A percentile compares a stretch with the other conserved stretches of the same genome.
Conservation (phyloP, 73 alveolate genomes). For the Tetrahymena borealis region DNA sequence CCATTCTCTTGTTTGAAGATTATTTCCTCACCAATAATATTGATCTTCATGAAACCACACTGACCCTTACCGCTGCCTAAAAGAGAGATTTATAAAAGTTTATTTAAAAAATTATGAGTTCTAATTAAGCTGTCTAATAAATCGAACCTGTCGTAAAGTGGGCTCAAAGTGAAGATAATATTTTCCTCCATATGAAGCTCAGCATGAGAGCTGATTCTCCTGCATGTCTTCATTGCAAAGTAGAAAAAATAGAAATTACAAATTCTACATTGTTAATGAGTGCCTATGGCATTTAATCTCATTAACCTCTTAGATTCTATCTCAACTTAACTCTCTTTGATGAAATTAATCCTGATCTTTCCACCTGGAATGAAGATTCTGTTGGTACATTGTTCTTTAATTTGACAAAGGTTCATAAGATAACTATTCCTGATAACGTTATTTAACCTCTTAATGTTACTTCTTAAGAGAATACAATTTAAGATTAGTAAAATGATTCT, state of each 20-base stretch:
- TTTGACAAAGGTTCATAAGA: background rate
- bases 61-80: background rate
- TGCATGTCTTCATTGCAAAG: background rate
- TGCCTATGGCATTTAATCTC: background rate
- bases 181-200: background rate
- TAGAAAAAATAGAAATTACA: background rate
- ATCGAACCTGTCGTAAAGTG: background rate
- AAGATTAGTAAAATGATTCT: too few relatives aligned
- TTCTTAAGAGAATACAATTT: too few relatives aligned
- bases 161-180: background rate
- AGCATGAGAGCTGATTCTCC: constrained; percentile 1
- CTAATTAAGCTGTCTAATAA: background rate
- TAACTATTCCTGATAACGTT: too few relatives aligned
- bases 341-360: background rate
- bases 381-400: background rate
- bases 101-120: background rate
- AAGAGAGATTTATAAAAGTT: background rate
- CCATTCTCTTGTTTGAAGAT: background rate
- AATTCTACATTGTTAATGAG: background rate
- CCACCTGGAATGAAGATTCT: background rate
- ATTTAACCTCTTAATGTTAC: too few relatives aligned
- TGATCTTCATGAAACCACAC: background rate
- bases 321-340: background rate
- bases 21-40: background rate
- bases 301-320: background rate